phyloP scores from a whole-genome alignment of 1,284 basidiomycete species.

The Ganoderma leucocontextum region DNA sequence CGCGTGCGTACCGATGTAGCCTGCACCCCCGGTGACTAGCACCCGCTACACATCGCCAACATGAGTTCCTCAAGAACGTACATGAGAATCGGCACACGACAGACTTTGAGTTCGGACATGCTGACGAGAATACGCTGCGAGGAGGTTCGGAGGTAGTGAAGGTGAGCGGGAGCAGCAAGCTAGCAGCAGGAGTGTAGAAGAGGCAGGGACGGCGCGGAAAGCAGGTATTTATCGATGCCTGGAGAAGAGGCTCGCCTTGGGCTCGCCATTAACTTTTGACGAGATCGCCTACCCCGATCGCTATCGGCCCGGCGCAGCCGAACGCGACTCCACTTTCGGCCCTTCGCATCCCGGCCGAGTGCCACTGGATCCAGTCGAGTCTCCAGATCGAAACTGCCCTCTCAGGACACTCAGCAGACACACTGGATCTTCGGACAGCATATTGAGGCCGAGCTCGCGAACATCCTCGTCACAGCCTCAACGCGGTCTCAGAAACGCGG shows the following conservation, averaged over 20 bases:
- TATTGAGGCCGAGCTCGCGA: neutral
- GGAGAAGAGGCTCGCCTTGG: no score
- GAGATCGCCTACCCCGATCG: neutral
- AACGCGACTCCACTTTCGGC: neutral
- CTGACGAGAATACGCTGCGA: neutral
- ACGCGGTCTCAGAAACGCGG: neutral
- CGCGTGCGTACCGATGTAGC: constrained; percentile 76
- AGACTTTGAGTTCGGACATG: constrained; percentile 51
- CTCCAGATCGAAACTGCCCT: neutral
- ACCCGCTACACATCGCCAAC: constrained; percentile 57
- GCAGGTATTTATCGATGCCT: constrained; percentile 15
- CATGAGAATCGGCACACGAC: constrained; percentile 28
- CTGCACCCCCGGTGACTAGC: constrained; percentile 84
- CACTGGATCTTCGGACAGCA: neutral
- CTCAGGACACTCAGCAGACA: neutral
- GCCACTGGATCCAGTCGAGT: no score
- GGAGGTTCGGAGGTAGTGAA: neutral
- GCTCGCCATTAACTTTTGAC: constrained; percentile 1
- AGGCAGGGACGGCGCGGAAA: no score
- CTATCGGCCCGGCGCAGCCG: neutral
- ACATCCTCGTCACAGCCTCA: neutral
- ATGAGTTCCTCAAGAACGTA: constrained; percentile 14
- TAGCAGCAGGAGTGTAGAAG: neutral
- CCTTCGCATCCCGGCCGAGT: neutral
- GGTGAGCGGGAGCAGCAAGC: neutral